Evolutionary conservation across 257 asterid genomes (phyloP).

Genomic region (Primulina huaijiensis): DNA sequence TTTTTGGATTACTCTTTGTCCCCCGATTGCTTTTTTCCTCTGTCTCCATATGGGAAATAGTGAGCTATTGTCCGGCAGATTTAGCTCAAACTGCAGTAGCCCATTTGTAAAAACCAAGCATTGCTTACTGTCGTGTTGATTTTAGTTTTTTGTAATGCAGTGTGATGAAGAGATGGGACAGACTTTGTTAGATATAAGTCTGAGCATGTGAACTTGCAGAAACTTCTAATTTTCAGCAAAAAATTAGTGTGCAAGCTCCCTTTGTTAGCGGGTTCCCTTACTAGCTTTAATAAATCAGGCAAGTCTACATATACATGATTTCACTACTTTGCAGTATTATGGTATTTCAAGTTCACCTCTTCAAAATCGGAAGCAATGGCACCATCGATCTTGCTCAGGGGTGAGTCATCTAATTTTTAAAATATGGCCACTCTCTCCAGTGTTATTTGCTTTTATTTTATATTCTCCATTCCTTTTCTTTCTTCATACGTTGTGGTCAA

Average conservation of each 20-base stretch:
- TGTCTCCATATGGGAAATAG: too few relatives aligned
- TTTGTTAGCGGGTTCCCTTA: slow-evolving; percentile 37
- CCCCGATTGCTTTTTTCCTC: too few relatives aligned
- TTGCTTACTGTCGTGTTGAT: neutral
- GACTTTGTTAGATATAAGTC: slow-evolving; percentile 57
- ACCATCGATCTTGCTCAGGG: too few relatives aligned
- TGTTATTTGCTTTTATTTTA: too few relatives aligned
- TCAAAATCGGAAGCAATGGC: too few relatives aligned
- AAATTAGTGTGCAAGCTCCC: slow-evolving; percentile 63
- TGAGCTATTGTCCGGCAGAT: neutral
- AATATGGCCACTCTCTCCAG: too few relatives aligned
- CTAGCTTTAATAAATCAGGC: slow-evolving; percentile 68
- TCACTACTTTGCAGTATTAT: neutral
- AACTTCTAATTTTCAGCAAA: slow-evolving; percentile 56
- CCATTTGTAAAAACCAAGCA: neutral
- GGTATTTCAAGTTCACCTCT: neutral
- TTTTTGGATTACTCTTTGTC: too few relatives aligned
- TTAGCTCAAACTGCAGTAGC: neutral
- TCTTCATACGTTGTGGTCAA: too few relatives aligned
- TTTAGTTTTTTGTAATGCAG: slow-evolving; percentile 35
- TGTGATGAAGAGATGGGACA: slow-evolving; percentile 87
- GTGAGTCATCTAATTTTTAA: too few relatives aligned
- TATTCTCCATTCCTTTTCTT: neutral
- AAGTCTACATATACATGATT: slow-evolving; percentile 26
- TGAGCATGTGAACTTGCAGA: slow-evolving; percentile 91